Evolutionary conservation across 2,329 filamentous ascomycete genomes (phyloP).

Genomic region (Cladosporium phlei): DNA sequence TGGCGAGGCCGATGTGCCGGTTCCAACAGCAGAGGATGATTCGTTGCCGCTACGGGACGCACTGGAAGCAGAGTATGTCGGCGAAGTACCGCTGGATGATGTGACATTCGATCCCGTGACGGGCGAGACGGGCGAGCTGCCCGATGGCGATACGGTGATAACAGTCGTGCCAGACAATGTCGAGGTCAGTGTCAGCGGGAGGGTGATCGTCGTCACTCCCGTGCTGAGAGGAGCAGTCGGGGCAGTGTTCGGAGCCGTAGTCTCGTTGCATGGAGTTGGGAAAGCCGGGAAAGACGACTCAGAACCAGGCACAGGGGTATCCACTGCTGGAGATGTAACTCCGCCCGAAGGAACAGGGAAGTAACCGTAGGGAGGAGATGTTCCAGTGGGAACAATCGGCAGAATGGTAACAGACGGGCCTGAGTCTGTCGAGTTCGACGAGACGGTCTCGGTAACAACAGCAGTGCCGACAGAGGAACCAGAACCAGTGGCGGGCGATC

Average conservation of each 20-base stretch:
- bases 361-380: neutral
- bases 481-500: slow-evolving; percentile 11
- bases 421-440: slow-evolving; percentile 1
- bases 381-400: too few species aligned
- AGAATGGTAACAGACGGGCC: too few species aligned
- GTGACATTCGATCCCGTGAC: slow-evolving; percentile 2
- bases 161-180: neutral
- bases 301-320: slow-evolving; percentile 1
- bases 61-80: neutral
- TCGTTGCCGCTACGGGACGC: slow-evolving; percentile 2
- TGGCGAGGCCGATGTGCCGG: neutral
- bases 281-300: slow-evolving; percentile 2
- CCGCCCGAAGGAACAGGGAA: slow-evolving; percentile 3
- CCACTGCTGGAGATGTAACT: slow-evolving; percentile 1
- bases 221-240: slow-evolving; percentile 1
- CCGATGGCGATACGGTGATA: neutral
- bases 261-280: slow-evolving; percentile 8
- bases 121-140: neutral
- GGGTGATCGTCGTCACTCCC: neutral
- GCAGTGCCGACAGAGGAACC: slow-evolving; percentile 1
- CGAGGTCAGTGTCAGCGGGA: slow-evolving; percentile 4
- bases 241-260: neutral
- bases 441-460: slow-evolving; percentile 10
- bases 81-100: neutral
- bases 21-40: neutral